Percentiles rank a stretch among this genome's conserved stretches.
Evolutionary conservation across 306 rosid species (phyloP).

Genomic region (Rosa rugosa): DNA sequence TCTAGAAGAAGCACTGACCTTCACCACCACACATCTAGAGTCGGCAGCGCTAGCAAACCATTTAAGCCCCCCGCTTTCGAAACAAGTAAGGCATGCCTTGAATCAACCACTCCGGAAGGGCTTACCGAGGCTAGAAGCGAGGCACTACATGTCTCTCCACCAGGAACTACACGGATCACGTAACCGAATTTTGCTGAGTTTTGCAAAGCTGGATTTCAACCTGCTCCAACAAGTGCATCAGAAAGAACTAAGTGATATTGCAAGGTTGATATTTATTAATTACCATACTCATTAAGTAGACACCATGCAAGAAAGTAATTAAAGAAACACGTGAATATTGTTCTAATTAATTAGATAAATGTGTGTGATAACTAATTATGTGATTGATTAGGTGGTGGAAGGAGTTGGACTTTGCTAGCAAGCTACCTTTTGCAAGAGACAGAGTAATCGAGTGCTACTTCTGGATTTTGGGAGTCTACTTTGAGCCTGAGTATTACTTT

Average conservation of each 20-base stretch:
- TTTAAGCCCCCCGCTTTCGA: slow-evolving; percentile 19
- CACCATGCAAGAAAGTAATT: too few species aligned
- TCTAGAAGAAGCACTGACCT: slow-evolving; percentile 12
- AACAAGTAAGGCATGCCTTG: slow-evolving; percentile 27
- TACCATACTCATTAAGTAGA: too few species aligned
- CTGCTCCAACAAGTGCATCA: slow-evolving; percentile 23
- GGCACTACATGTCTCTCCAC: too few species aligned
- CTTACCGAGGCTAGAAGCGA: neutral
- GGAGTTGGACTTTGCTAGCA: slow-evolving; percentile 15
- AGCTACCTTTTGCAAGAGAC: too few species aligned
- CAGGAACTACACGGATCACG: too few species aligned
- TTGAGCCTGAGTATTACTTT: slow-evolving; percentile 22
- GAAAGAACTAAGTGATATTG: neutral
- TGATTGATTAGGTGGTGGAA: slow-evolving; percentile 40
- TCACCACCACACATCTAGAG: neutral
- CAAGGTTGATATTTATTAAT: slow-evolving; percentile 4
- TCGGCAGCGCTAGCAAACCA: neutral
- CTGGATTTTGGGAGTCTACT: too few species aligned
- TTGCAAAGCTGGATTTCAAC: slow-evolving; percentile 33
- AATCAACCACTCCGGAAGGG: slow-evolving; percentile 20
- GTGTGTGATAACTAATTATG: too few species aligned
- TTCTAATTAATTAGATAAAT: too few species aligned
- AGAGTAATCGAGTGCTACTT: too few species aligned
- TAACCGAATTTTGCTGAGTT: too few species aligned
- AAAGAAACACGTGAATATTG: too few species aligned